Conservation (phyloP, 768 basidiomycete species). For the Pulveroboletus sp. region DNA sequence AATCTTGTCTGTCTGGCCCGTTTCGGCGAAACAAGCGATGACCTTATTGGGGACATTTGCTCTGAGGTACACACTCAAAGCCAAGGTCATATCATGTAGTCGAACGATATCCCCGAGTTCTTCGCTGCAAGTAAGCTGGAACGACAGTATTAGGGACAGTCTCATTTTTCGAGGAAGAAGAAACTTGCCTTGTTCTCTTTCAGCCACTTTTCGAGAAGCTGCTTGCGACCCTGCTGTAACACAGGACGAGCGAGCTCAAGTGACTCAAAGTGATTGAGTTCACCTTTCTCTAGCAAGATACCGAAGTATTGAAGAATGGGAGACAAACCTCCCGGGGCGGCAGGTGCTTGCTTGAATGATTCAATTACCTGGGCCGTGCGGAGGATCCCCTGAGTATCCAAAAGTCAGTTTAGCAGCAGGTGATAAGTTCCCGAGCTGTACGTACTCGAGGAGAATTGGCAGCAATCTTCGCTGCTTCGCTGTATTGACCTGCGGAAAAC, state of each 20-base stretch:
- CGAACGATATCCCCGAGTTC: conserved; percentile 98
- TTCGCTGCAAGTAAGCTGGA: conserved; percentile 93
- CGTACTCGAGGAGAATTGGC: conserved; percentile 91
- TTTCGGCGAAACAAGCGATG: conserved; percentile 98
- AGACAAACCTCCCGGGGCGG: conserved; percentile 83
- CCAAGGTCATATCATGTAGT: conserved; percentile 92
- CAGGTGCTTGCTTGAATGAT: conserved; percentile 94
- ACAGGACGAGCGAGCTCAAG: conserved; percentile 96
- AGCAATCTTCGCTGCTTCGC: conserved; percentile 95
- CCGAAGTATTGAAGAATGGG: conserved; percentile 99
- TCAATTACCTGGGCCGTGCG: conserved; percentile 95
- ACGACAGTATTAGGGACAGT: conserved; percentile 10
- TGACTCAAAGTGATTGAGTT: conserved; percentile 94
- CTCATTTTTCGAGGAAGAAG: conserved; percentile 4
- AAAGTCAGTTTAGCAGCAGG: conserved; percentile 3
- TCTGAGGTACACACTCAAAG: conserved; percentile 94
- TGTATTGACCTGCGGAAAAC: conserved; percentile 84
- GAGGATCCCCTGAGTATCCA: conserved; percentile 70
- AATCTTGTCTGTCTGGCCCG: conserved; percentile 98
- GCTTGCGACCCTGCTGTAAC: conserved; percentile 92
- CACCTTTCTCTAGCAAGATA: conserved; percentile 96
- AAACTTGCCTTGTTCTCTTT: conserved; percentile 92
- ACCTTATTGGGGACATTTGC: conserved; percentile 99
- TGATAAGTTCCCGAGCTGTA: conserved; percentile 1
- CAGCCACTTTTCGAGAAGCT: conserved; percentile 97